Evolutionary conservation across 305 asterid genomes (phyloP).

Genomic region (Plantago coronopus): DNA sequence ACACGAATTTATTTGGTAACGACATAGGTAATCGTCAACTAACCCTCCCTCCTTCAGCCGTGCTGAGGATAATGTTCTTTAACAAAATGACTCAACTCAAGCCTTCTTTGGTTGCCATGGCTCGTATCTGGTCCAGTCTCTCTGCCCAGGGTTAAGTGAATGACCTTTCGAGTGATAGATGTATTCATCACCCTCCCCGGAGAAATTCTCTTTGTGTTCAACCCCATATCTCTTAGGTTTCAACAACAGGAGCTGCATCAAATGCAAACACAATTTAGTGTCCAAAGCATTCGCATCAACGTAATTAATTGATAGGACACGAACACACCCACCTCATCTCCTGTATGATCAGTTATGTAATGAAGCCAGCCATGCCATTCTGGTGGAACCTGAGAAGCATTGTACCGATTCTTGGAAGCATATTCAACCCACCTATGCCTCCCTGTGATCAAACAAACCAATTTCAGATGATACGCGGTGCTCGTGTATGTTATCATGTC

Average conservation of each 20-base stretch:
- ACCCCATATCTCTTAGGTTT: conserved; percentile 84
- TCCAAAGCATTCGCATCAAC: conserved; percentile 6
- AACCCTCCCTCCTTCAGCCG: conserved; percentile 22
- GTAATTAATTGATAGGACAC: conserved; percentile 9
- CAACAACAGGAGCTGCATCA: conserved; percentile 74
- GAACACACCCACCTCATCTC: conserved; percentile 67
- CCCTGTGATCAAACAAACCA: conserved; percentile 41
- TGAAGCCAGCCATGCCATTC: conserved; percentile 99
- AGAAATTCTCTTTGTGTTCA: conserved; percentile 87
- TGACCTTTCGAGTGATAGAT: conserved; percentile 98
- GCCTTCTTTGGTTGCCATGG: conserved; percentile 78
- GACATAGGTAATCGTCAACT: conserved; percentile 14
- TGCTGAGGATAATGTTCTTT: conserved; percentile 12
- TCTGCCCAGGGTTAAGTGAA: conserved; percentile 79
- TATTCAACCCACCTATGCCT: conserved; percentile 99
- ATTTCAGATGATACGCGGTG: not conserved
- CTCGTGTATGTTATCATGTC: not conserved
- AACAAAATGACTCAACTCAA: conserved; percentile 23
- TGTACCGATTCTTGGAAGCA: conserved; percentile 87
- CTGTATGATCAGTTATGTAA: conserved; percentile 85
- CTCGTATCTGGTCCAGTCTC: conserved; percentile 91
- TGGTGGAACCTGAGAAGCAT: conserved; percentile 97
- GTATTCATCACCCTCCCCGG: conserved; percentile 93
- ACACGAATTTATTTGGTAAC: conserved; percentile 33
- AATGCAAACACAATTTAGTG: conserved; percentile 10